Evolutionary conservation across 495 filamentous ascomycete genomes (phyloP).

Genomic region (Saxophila tyrrhenica): DNA sequence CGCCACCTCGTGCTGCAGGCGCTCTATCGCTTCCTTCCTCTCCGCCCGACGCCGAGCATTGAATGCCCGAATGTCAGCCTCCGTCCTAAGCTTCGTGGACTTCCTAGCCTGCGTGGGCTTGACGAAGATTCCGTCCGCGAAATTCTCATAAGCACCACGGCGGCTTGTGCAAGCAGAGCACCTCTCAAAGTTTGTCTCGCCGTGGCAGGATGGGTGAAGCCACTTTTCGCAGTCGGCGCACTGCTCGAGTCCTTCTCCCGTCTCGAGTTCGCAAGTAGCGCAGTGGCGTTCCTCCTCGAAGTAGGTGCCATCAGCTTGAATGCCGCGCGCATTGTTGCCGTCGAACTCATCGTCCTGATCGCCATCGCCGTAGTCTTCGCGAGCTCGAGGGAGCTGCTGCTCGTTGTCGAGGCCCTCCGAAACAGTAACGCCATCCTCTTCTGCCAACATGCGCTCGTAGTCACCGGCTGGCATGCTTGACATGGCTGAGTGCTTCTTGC

Average conservation of each 20-base stretch:
- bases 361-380: not conserved
- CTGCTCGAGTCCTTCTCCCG: not conserved
- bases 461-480: not conserved
- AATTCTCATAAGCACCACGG: not conserved
- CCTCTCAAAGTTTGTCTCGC: not conserved
- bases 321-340: not conserved
- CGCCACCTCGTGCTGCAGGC: too few relatives aligned
- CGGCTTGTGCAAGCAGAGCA: not conserved
- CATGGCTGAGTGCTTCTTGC: not conserved
- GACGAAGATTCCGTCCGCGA: not conserved
- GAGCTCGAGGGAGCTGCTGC: not conserved
- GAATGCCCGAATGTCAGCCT: not conserved
- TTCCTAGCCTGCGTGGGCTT: not conserved
- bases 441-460: not conserved
- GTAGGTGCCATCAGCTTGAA: not conserved
- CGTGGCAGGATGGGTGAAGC: not conserved
- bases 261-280: not conserved
- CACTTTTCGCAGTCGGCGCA: not conserved
- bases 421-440: not conserved
- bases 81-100: too few relatives aligned
- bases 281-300: not conserved
- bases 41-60: not conserved
- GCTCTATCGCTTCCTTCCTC: not conserved
- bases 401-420: not conserved
- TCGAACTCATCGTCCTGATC: not conserved